phyloP scores from a whole-genome alignment of 768 basidiomycete species.

The Mycena maculata region DNA sequence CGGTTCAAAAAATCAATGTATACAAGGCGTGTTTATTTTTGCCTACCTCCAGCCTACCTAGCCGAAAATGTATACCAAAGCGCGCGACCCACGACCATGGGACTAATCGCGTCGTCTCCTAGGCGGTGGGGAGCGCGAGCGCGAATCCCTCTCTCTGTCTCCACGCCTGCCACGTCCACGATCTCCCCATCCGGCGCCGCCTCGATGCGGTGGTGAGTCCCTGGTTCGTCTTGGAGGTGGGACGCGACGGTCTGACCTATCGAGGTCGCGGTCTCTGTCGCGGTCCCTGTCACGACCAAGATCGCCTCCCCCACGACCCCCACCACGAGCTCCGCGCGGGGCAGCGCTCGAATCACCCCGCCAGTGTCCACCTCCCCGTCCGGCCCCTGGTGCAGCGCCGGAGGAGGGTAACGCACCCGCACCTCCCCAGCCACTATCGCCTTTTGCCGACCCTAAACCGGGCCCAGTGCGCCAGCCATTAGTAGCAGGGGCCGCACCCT shows the following conservation, averaged over 20 bases:
- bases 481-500: constrained; percentile 52
- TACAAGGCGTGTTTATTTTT: too few relatives aligned
- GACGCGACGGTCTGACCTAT: constrained; percentile 29
- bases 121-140: constrained; percentile 27
- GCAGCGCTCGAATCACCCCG: constrained; percentile 30
- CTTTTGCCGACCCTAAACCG: constrained; percentile 18
- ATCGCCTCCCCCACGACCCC: constrained; percentile 39
- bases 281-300: constrained; percentile 17
- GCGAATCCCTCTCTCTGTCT: constrained; percentile 30
- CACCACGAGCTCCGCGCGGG: constrained; percentile 39
- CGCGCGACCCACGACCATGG: too few relatives aligned
- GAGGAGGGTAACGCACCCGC: constrained; percentile 10
- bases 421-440: constrained; percentile 30
- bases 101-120: constrained; percentile 29
- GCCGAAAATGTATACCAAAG: too few relatives aligned
- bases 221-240: constrained; percentile 28
- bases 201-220: constrained; percentile 30
- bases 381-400: constrained; percentile 8
- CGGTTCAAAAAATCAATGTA: too few relatives aligned
- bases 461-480: constrained; percentile 49
- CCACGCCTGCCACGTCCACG: constrained; percentile 28
- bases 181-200: constrained; percentile 29
- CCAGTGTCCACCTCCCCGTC: constrained; percentile 31
- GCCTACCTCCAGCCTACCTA: too few relatives aligned
- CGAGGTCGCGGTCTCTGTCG: constrained; percentile 46